Conservation (phyloP, 1,284 basidiomycete genomes). For the Cryptococcus jaspeensis region DNA sequence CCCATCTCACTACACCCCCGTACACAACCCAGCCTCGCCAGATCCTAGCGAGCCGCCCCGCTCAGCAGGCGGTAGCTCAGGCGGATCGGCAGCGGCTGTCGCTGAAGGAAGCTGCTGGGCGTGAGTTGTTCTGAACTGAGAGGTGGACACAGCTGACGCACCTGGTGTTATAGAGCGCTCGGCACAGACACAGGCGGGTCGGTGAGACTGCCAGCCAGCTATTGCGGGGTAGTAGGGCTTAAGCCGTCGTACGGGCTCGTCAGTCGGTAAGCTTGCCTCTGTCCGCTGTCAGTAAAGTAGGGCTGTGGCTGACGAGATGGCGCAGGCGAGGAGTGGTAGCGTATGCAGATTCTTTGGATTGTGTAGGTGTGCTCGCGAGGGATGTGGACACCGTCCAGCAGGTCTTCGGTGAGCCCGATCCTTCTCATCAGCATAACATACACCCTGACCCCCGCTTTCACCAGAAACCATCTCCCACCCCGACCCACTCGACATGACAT, state of each 20-base stretch:
- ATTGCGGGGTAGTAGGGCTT: constrained; percentile 86
- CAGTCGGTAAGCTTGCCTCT: constrained; percentile 60
- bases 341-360: constrained; percentile 92
- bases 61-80: constrained; percentile 62
- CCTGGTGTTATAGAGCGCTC: constrained; percentile 62
- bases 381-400: constrained; percentile 57
- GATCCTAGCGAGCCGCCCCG: constrained; percentile 54
- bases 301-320: neutral
- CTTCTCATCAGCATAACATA: neutral
- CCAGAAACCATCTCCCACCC: constrained; percentile 65
- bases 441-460: neutral
- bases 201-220: constrained; percentile 85
- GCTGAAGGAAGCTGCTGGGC: constrained; percentile 68
- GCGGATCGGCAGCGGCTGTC: constrained; percentile 55
- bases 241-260: constrained; percentile 94
- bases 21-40: constrained; percentile 65
- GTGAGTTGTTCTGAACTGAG: constrained; percentile 55
- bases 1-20: constrained; percentile 52
- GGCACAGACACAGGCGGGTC: constrained; percentile 97
- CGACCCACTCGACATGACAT: constrained; percentile 78
- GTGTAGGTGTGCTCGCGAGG: constrained; percentile 77
- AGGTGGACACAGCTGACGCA: neutral
- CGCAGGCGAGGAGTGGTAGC: constrained; percentile 83
- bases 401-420: constrained; percentile 62
- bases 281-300: neutral